Percentiles rank a stretch among this genome's conserved stretches.
phyloP scores from a whole-genome alignment of 768 basidiomycete genomes.

The Chiua virens region DNA sequence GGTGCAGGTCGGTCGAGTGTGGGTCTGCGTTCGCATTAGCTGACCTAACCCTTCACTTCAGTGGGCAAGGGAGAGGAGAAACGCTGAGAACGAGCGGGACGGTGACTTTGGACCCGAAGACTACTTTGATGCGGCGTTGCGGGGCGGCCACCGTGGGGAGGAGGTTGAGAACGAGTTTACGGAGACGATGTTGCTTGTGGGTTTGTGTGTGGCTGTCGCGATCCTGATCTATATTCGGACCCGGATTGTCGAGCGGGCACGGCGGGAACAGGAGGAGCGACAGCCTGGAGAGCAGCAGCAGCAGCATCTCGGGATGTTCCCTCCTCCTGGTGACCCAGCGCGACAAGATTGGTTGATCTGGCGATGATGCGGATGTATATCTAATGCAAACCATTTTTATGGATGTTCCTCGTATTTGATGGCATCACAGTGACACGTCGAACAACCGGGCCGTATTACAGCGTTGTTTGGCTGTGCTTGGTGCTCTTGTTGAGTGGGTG shows the following conservation, averaged over 20 bases:
- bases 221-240: constrained; percentile 77
- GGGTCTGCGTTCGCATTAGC: not conserved
- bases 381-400: not conserved
- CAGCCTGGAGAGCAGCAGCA: constrained; percentile 33
- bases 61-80: constrained; percentile 79
- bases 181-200: constrained; percentile 78
- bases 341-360: constrained; percentile 66
- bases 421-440: no score
- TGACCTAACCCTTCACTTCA: constrained; percentile 28
- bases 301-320: constrained; percentile 51
- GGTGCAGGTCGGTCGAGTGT: constrained; percentile 53
- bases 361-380: constrained; percentile 23
- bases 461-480: constrained; percentile 29
- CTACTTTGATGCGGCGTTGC: constrained; percentile 69
- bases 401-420: not conserved
- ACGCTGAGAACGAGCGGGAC: constrained; percentile 70
- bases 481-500: not conserved
- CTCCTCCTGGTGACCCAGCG: constrained; percentile 62
- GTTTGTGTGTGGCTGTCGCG: constrained; percentile 71
- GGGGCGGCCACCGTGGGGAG: constrained; percentile 60
- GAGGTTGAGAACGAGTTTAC: constrained; percentile 68
- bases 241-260: constrained; percentile 70
- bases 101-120: constrained; percentile 80
- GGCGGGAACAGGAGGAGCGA: constrained; percentile 56
- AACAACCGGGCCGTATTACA: not conserved